These are phyloP conservation scores for Aspergillus candidus DNA, from an alignment of 2,329 filamentous ascomycete species.

Conservation along the genomic window DNA sequence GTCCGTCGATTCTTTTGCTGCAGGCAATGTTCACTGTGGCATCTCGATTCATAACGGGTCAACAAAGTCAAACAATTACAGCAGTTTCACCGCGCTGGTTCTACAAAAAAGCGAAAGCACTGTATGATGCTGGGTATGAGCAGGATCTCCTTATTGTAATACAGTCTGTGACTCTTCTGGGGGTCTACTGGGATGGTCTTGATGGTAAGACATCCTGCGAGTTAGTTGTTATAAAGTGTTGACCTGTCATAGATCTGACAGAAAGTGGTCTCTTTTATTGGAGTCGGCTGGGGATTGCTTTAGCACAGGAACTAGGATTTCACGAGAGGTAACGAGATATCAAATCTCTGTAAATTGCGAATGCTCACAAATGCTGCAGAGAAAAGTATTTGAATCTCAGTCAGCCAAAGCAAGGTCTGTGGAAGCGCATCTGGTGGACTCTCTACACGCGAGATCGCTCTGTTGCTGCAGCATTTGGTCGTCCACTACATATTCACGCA, in stretches of 20 bases:
- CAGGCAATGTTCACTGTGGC: conserved; percentile 12
- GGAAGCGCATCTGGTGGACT: conserved; percentile 14
- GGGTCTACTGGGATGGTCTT: conserved; percentile 11
- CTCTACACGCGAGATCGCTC: conserved; percentile 12
- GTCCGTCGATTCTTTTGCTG: conserved; percentile 8
- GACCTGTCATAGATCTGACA: conserved; percentile 7
- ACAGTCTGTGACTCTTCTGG: conserved; percentile 8
- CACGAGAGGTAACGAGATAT: conserved; percentile 4
- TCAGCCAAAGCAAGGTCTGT: conserved; percentile 2
- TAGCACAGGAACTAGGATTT: conserved; percentile 9
- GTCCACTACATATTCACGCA: conserved; percentile 10
- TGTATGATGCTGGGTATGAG: conserved; percentile 12
- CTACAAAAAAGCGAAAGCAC: conserved; percentile 11
- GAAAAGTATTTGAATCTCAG: conserved; percentile 5
- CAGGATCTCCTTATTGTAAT: conserved; percentile 1
- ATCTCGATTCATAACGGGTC: conserved; percentile 1
- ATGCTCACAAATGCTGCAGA: background rate
- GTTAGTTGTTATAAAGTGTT: background rate
- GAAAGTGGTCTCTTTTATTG: conserved; percentile 13
- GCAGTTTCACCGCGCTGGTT: conserved; percentile 5
- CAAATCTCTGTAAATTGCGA: background rate
- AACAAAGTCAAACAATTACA: background rate
- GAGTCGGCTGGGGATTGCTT: conserved; percentile 11
- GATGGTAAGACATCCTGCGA: conserved; percentile 6
- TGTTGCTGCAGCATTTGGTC: conserved; percentile 12